Evolutionary conservation across 2,329 filamentous ascomycete species (phyloP), one percentile per base, ranked within the genome.

Genomic region (Fusarium abutilonis): DNA sequence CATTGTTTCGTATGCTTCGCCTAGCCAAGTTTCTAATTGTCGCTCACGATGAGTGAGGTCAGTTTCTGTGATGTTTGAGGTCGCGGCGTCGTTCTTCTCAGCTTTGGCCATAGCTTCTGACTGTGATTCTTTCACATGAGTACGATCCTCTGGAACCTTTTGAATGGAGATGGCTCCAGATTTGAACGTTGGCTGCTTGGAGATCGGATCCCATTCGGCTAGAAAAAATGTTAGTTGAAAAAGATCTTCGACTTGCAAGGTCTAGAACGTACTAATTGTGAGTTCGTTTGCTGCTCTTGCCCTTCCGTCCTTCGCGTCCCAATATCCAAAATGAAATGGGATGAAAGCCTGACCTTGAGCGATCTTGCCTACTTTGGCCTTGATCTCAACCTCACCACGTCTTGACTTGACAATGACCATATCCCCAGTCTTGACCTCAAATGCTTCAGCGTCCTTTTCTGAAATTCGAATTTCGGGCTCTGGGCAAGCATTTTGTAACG

Each of bases 281-380:
- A 54, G 6, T 5, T 54, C 45, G 10, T 54, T 51, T 13, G 17
- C 23, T 0, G 51, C 51, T n/a, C 23, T 15, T 6, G 45, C 36
- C 2, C 51, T 54, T 13, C 31, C 23, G 7, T 54, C 36, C 9
- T 51, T 17, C 2, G n/a, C 31, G 1, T 54, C 45, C 1, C 38
- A 42, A 1, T 51, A 54, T 1, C 31, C 45, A 4, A 54, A 51
- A 13, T 54, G 51, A 3, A 42, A 54, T 4, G 51, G 45, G 0
- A 54, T 54, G 1, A 54, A 54, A 0, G 36, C 51, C 0, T 51
- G 45, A 0, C 29, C 45, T n/a, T 41, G 36, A 0, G 36, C 40
- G 3, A 36, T 54, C 23, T 51, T 19, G 6, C 45, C 29, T 2
- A 51, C 31, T 0, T 50, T 54, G 0, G 38, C 36, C 21, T 51